A percentile compares a stretch with the other conserved stretches of the same genome.
phyloP scores from a whole-genome alignment of 1,284 basidiomycete species.

The Trametes hirsuta region DNA sequence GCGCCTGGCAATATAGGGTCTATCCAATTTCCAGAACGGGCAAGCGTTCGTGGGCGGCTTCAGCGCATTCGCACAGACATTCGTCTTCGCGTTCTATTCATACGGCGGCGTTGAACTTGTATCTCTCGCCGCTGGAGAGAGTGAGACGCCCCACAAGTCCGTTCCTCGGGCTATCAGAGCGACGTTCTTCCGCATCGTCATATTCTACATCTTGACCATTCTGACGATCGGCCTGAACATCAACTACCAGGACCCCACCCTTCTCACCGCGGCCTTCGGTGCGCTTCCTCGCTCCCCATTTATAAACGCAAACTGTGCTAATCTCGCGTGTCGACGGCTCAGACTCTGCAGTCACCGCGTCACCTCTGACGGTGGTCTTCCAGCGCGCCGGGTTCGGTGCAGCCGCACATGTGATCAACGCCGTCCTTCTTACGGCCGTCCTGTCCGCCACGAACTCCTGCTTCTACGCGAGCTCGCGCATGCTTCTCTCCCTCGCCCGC shows the following conservation, averaged over 20 bases:
- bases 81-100: slow-evolving; percentile 67
- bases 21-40: slow-evolving; percentile 53
- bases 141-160: slow-evolving; percentile 58
- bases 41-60: slow-evolving; percentile 60
- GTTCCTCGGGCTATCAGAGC: slow-evolving; percentile 72
- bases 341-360: slow-evolving; percentile 52
- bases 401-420: slow-evolving; percentile 59
- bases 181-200: slow-evolving; percentile 67
- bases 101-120: slow-evolving; percentile 79
- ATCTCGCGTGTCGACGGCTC: too few species aligned
- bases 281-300: slow-evolving; percentile 7
- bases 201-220: slow-evolving; percentile 65
- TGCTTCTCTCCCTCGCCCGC: slow-evolving; percentile 78
- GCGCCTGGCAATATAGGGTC: slow-evolving; percentile 38
- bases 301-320: neutral
- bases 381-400: slow-evolving; percentile 59
- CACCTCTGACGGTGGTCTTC: slow-evolving; percentile 64
- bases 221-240: slow-evolving; percentile 60
- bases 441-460: slow-evolving; percentile 60
- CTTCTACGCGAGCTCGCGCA: slow-evolving; percentile 82
- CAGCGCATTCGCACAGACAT: slow-evolving; percentile 53
- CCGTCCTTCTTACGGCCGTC: slow-evolving; percentile 69
- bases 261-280: slow-evolving; percentile 50
- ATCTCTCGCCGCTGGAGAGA: slow-evolving; percentile 65
- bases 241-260: slow-evolving; percentile 52